Evolutionary conservation across 2,329 filamentous ascomycete species (phyloP), one percentile per base, ranked within the genome.

Genomic region (Trichothecium sympodiale): DNA sequence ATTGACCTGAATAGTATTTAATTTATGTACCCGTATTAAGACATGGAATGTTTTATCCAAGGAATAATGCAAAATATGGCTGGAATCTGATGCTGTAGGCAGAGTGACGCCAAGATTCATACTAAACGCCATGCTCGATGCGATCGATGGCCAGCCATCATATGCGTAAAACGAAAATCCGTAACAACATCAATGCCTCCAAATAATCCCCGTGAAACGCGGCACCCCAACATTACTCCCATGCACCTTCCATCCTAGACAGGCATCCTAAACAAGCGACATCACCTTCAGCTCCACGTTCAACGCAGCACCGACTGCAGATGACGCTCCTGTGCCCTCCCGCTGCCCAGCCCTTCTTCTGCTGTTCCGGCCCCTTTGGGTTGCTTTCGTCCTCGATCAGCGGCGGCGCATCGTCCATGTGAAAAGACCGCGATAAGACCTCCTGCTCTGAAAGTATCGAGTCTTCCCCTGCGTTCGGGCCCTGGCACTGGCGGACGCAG

Each of bases 221-320:
- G n/a, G n/a, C n/a, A n/a, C n/a, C n/a, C n/a, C n/a, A n/a, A n/a
- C 10, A 25, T 25, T 25, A 25, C 20, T 25, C 20, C 6, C 52
- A 64, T 8, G 54, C 48, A 12, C 56, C 55, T 38, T 62, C 59
- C 50, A 63, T 59, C 3, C 56, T 51, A 8, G 61, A 61, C 29
- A 79, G 59, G 43, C 80, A 83, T 2, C 75, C 75, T 33, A 81
- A 54, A 47, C 80, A 84, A 39, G 75, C 69, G 5, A 81, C 69
- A 33, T 83, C 77, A 17, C 79, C 79, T 36, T 81, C 70, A 15
- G 59, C 48, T 0, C 77, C 78, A 17, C 64, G 65, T 51, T 84
- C 80, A 3, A 82, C 67, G 50, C 78, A 83, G 55, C 80, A 84
- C 14, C 68, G 65, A 48, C 78, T 81, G 51, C 80, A 84, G 3